These are phyloP conservation scores for Marasmius oreades DNA, from an alignment of 1,284 basidiomycete genomes.

Conservation along the genomic window DNA sequence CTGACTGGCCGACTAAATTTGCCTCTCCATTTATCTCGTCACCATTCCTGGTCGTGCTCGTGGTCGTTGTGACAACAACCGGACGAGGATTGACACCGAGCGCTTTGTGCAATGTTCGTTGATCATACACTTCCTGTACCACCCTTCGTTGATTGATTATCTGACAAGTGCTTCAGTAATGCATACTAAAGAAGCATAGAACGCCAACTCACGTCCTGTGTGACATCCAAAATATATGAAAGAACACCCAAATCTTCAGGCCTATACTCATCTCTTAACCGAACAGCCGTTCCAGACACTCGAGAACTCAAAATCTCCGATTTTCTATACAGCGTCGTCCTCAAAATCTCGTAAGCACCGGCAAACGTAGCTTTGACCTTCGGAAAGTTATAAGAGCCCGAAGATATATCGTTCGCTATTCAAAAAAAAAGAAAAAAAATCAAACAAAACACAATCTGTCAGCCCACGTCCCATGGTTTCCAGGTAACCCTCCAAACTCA, in stretches of 20 bases:
- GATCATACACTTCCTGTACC: slow-evolving; percentile 69
- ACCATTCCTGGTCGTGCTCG: too few relatives aligned
- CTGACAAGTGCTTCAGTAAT: slow-evolving; percentile 30
- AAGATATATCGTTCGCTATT: slow-evolving; percentile 90
- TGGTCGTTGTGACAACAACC: slow-evolving; percentile 17
- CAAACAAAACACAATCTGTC: slow-evolving; percentile 8
- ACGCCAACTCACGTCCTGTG: slow-evolving; percentile 63
- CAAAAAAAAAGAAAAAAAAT: slow-evolving; percentile 7
- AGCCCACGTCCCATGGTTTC: too few relatives aligned
- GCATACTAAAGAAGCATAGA: slow-evolving; percentile 7
- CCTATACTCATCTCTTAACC: slow-evolving; percentile 39
- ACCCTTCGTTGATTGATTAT: slow-evolving; percentile 69
- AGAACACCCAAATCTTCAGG: slow-evolving; percentile 78
- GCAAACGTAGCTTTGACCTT: slow-evolving; percentile 82
- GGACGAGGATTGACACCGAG: slow-evolving; percentile 46
- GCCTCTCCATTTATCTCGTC: background rate
- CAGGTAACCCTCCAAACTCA: too few relatives aligned
- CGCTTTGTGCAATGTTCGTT: slow-evolving; percentile 55
- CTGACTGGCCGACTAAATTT: background rate
- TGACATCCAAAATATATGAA: slow-evolving; percentile 77
- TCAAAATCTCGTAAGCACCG: slow-evolving; percentile 85
- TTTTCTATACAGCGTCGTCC: slow-evolving; percentile 53
- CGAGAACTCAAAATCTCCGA: slow-evolving; percentile 57
- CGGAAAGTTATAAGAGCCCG: slow-evolving; percentile 81
- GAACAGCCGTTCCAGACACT: slow-evolving; percentile 42